Conservation (phyloP, 2,329 filamentous ascomycete genomes). For the Penicillium sp. region DNA sequence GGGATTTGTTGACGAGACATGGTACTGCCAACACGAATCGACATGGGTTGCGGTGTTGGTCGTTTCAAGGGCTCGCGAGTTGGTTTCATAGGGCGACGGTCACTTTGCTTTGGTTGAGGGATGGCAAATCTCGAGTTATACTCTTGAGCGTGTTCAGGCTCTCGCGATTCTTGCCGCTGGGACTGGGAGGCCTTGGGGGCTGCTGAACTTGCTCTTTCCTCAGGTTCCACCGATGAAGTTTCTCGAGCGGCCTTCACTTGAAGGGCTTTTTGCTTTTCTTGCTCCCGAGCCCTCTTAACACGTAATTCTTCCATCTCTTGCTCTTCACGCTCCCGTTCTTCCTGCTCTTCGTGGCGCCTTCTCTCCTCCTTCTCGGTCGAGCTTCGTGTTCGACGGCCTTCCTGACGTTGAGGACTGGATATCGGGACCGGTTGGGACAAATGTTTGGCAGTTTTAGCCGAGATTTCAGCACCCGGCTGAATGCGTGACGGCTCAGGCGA, state of each 20-base stretch:
- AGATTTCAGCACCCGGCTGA: slow-evolving; percentile 27
- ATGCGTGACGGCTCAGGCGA: slow-evolving; percentile 41
- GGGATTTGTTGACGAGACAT: slow-evolving; percentile 47
- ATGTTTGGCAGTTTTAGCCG: slow-evolving; percentile 16
- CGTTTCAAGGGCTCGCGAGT: slow-evolving; percentile 46
- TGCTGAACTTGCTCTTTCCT: slow-evolving; percentile 27
- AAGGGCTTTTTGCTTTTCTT: slow-evolving; percentile 35
- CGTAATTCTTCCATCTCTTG: slow-evolving; percentile 40
- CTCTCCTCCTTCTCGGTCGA: slow-evolving; percentile 57
- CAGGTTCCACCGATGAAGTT: slow-evolving; percentile 34
- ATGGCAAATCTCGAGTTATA: slow-evolving; percentile 28
- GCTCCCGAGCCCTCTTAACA: slow-evolving; percentile 34
- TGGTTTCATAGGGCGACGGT: slow-evolving; percentile 46
- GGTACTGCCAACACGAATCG: slow-evolving; percentile 50
- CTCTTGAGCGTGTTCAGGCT: slow-evolving; percentile 33
- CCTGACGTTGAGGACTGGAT: slow-evolving; percentile 36
- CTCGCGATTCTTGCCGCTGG: slow-evolving; percentile 32
- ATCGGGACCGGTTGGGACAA: slow-evolving; percentile 24
- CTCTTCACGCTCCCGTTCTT: slow-evolving; percentile 33
- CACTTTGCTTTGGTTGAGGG: slow-evolving; percentile 35
- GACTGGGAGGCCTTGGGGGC: slow-evolving; percentile 27
- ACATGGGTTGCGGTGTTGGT: slow-evolving; percentile 48
- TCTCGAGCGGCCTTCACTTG: slow-evolving; percentile 36
- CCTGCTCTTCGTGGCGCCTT: slow-evolving; percentile 35
- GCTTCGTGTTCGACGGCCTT: slow-evolving; percentile 55